Base-by-base conservation (phyloP, 495 filamentous ascomycete genomes). In the Penicillium ochrochloron region DNA sequence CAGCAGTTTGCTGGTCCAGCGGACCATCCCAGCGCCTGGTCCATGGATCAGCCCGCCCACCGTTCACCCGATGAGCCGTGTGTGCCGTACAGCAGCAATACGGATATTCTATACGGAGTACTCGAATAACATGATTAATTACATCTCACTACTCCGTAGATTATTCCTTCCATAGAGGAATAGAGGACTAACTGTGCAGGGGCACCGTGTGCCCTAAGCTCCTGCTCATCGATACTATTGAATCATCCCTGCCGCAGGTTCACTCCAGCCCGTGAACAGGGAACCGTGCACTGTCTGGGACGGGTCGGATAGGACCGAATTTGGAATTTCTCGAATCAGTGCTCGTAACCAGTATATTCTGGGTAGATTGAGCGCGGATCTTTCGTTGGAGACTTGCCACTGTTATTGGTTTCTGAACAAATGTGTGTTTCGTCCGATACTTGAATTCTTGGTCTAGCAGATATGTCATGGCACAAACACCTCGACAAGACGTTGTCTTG, bases 11-110 rank as follows among this genome's bases (percentile, higher is more conserved):
- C 41, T 29, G 57, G 23, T 51, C 9, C 41, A 33, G 56, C 44
- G 58, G 44, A 17, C 57, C 25, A 21, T 31, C 39, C 56, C 56
- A 58, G 35, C 12, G 33, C n/a, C 29, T 37, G 25, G 61, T 56
- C 66, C 63, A 66, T 67, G 65, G 65, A 25, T 67, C 66, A 67
- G 57, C 64, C 64, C 58, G 57, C 64, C 68, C 68, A 70, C 68
- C 68, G 68, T 70, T 70, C 68, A 70, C 68, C 68, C 65, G 59
- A 50, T 15, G 48, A 59, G 53, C 59, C 64, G 57, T 65, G 58
- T 46, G 15, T 63, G 25, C 31, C 44, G 29, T 59, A 37, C 56
- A 42, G 37, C 25, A 48, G 44, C 25, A 50, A n/a, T 52, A 52
- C 48, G 15, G 4, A 52, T 8, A 37, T 42, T 39, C 8, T 29